These are phyloP conservation scores for Hyaloscypha hepaticicola DNA, from an alignment of 495 filamentous ascomycete species.

Conservation along the genomic window DNA sequence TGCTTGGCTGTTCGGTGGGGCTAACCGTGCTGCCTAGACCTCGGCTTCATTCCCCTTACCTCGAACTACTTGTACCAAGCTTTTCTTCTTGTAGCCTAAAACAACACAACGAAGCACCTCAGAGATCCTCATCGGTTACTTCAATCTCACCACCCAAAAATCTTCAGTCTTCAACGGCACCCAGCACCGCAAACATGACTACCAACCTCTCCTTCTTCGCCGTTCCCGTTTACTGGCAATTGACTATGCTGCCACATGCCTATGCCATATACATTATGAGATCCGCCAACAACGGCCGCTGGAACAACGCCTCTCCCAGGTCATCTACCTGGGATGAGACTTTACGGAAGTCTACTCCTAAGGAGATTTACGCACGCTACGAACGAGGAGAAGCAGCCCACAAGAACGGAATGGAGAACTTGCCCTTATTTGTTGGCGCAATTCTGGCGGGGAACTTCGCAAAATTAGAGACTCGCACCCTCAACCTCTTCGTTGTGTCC, in stretches of 20 bases:
- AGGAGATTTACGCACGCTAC: slow-evolving; percentile 32
- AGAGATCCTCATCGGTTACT: background rate
- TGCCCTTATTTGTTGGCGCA: slow-evolving; percentile 40
- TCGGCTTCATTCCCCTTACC: no score
- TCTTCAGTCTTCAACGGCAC: background rate
- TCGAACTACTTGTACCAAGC: no score
- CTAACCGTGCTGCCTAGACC: no score
- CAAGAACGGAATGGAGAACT: slow-evolving; percentile 42
- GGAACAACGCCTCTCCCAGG: slow-evolving; percentile 41
- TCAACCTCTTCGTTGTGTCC: slow-evolving; percentile 30
- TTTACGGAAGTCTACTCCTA: slow-evolving; percentile 31
- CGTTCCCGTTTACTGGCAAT: slow-evolving; percentile 39
- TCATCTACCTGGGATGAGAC: slow-evolving; percentile 25
- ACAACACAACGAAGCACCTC: no score
- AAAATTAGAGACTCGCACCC: slow-evolving; percentile 22
- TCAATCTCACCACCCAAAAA: background rate
- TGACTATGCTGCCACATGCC: slow-evolving; percentile 38
- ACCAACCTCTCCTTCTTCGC: slow-evolving; percentile 38
- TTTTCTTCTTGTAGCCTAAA: no score
- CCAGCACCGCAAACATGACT: background rate
- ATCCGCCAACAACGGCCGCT: slow-evolving; percentile 10
- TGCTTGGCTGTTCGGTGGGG: no score
- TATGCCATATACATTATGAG: slow-evolving; percentile 34
- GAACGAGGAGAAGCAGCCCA: slow-evolving; percentile 43
- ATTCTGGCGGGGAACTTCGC: slow-evolving; percentile 40